Evolutionary conservation across 2,329 filamentous ascomycete genomes (phyloP).

Genomic region (Colletotrichum tamarilloi): DNA sequence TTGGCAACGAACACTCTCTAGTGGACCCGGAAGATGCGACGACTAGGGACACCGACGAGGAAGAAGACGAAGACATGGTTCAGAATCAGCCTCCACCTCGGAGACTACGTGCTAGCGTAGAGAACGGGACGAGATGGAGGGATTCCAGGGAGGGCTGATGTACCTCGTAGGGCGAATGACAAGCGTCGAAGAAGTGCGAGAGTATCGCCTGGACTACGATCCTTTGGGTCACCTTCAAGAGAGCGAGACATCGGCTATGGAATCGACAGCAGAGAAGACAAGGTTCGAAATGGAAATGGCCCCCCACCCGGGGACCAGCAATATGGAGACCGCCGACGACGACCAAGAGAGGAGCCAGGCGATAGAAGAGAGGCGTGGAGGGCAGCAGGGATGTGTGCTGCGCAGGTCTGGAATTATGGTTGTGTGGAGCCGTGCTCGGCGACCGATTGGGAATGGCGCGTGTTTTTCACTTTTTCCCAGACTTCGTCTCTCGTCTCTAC

Average conservation of each 20-base stretch:
- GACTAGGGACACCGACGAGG: slow-evolving; percentile 29
- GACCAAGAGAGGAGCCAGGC: background rate
- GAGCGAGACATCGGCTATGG: background rate
- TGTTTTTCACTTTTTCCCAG: slow-evolving; percentile 31
- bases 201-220: background rate
- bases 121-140: background rate
- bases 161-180: slow-evolving; percentile 23
- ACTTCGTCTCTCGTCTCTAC: slow-evolving; percentile 20
- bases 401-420: background rate
- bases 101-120: slow-evolving; percentile 23
- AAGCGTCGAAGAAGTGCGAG: background rate
- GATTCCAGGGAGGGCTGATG: background rate
- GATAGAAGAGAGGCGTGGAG: background rate
- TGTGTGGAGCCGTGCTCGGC: slow-evolving; percentile 21
- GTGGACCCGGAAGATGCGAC: slow-evolving; percentile 26
- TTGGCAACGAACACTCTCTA: slow-evolving; percentile 1
- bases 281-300: background rate
- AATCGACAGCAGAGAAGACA: background rate
- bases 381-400: slow-evolving; percentile 20
- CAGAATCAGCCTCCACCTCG: slow-evolving; percentile 30
- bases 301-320: background rate
- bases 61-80: background rate
- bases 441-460: slow-evolving; percentile 23
- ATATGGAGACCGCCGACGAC: slow-evolving; percentile 5
- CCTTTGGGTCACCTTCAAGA: background rate